These are phyloP conservation scores for Vaccinium macrocarpon DNA, from an alignment of 148 eudicot species.

Conservation along the genomic window DNA sequence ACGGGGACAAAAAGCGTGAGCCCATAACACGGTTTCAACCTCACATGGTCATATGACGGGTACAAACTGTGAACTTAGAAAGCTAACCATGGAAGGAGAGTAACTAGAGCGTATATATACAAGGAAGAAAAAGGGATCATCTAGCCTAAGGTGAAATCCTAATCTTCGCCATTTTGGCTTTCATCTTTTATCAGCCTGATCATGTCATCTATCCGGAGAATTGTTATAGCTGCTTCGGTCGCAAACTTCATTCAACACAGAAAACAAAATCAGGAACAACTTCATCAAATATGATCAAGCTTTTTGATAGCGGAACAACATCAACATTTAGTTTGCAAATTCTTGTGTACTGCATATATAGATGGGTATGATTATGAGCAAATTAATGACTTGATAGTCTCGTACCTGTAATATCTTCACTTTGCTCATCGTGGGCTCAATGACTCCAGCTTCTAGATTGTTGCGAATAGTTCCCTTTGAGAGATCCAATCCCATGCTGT, in stretches of 20 bases:
- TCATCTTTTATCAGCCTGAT: conserved; percentile 89
- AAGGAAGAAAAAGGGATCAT: too few species aligned
- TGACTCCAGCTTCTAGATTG: conserved; percentile 92
- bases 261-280: background rate
- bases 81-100: too few species aligned
- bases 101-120: too few species aligned
- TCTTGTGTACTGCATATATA: background rate
- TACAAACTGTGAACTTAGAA: too few species aligned
- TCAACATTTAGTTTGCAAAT: background rate
- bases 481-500: conserved; percentile 87
- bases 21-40: too few species aligned
- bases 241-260: background rate
- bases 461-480: conserved; percentile 73
- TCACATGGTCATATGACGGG: too few species aligned
- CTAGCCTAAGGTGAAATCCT: background rate
- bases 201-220: conserved; percentile 95
- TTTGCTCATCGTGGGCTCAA: conserved; percentile 99
- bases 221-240: conserved; percentile 85
- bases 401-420: conserved; percentile 85
- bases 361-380: background rate
- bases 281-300: background rate
- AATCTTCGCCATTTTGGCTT: conserved; percentile 45
- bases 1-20: too few species aligned
- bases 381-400: background rate
- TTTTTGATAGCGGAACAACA: background rate